Evolutionary conservation across 2,329 filamentous ascomycete genomes (phyloP), one percentile per base, ranked within the genome.

Genomic region (Raffaelea ambrosiae): DNA sequence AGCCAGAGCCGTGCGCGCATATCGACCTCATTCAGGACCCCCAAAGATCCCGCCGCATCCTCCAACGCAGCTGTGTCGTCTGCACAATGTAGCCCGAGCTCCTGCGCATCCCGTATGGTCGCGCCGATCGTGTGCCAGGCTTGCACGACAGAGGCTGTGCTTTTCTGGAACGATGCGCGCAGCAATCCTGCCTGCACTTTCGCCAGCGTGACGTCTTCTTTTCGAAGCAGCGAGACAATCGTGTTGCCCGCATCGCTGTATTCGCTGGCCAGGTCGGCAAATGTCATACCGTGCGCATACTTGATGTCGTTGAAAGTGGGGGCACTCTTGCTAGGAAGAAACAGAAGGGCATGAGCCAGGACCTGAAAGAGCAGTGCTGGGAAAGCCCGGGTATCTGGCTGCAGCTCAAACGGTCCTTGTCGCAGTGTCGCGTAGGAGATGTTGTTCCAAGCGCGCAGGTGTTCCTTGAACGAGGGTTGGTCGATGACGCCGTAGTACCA

Each of bases 401-500:
- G 43, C 14, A 38, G 33, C 4, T n/a, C 26, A 13, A 29, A 29
- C 7, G 26, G 43, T 5, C 43, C 43, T 13, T 21, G 31, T 19
- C 18, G 19, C 8, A 44, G 31, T 23, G 33, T 10, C 11, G 43
- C 19, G 21, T 44, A 44, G 5, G 43, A 20, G 22, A 44, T 20
- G 33, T n/a, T 35, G 11, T 38, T 38, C 43, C 43, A 44, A 3
- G 8, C 33, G 5, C 8, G 31, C 33, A 38, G 21, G 16, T 23
- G 18, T 26, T 13, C 3, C 4, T 16, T 7, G 21, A 44, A 38
- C 4, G n/a, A 29, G 21, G 20, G 14, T 20, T 44, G 19, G 20
- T 44, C 43, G 33, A 44, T 44, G 43, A 39, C 33, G 14, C 33
- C 43, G 33, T 38, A 44, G 20, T 44, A 44, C 43, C 43, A 44